Evolutionary conservation across 345 rosid genomes (phyloP).

Genomic region (Cardamine chenopodiifolia): DNA sequence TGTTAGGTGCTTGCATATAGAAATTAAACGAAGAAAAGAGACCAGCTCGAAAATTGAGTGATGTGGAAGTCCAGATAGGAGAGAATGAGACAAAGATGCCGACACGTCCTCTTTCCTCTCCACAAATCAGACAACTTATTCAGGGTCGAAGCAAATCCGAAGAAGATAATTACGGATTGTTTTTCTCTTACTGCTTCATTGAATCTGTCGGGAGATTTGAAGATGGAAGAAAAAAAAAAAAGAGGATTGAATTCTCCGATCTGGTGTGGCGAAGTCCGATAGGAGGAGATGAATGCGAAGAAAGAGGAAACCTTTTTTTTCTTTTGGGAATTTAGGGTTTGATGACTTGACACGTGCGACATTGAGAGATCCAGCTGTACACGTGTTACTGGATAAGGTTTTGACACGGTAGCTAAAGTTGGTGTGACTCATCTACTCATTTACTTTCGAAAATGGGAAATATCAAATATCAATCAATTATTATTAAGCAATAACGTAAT

Average conservation of each 20-base stretch:
- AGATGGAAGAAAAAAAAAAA: background rate
- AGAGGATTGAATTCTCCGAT: constrained; percentile 37
- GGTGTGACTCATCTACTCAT: constrained; percentile 42
- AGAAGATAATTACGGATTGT: background rate
- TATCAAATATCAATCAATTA: background rate
- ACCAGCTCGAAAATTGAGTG: constrained; percentile 45
- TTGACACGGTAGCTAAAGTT: constrained; percentile 45
- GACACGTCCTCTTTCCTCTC: constrained; percentile 38
- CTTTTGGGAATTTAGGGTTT: constrained; percentile 60
- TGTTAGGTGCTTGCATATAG: background rate
- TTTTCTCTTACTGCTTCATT: constrained; percentile 6
- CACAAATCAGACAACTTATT: constrained; percentile 52
- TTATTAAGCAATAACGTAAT: too few relatives aligned
- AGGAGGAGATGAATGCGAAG: constrained; percentile 44
- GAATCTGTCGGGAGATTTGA: constrained; percentile 26
- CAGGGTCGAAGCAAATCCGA: background rate
- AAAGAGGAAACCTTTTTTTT: constrained; percentile 35
- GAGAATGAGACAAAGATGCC: constrained; percentile 30
- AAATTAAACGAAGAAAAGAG: background rate
- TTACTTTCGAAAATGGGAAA: background rate
- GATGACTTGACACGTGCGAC: constrained; percentile 65
- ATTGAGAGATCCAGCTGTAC: constrained; percentile 66
- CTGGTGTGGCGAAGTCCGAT: constrained; percentile 54
- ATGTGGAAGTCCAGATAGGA: constrained; percentile 67
- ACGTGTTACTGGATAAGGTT: constrained; percentile 58